Evolutionary conservation across 306 rosid genomes (phyloP), one percentile per base, ranked within the genome.

Genomic region (Alnus glutinosa): DNA sequence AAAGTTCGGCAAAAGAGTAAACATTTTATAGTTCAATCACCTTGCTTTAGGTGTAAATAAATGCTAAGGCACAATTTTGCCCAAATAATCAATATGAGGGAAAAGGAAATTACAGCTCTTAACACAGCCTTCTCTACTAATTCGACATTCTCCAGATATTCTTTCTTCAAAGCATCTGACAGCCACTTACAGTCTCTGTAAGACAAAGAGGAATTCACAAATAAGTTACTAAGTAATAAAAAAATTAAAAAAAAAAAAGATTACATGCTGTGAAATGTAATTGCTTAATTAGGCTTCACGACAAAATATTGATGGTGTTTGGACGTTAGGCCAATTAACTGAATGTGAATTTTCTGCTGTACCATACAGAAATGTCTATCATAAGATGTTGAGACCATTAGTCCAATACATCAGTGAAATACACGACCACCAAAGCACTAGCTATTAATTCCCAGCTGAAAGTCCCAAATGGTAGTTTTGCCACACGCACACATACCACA

Each of bases 171-270:
- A 37, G 76, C 84, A 64, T 75, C 83, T 1, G 81, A 55, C 67
- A 82, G 79, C 88, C 88, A 85, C 61, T 82, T 82, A 75, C 88
- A 82, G 49, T 85, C 84, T 67, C 88, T 85, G 77, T 19, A 78
- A 66, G 77, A 58, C 30, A 68, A 57, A 62, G 10, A 70, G 64
- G 58, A 48, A 32, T 32, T 36, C 46, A 19, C 44, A 39, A 73
- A 50, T 12, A 23, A 18, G 32, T 74, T 44, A 75, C 73, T 67
- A 28, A 73, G 28, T 18, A 6, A 55, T 49, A 73, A 51, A 23
- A 23, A 23, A 23, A 23, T 23, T 1, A 15, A 48, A 10, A 44
- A 74, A 5, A 5, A 7, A 74, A 4, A 32, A 57, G 9, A 3
- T 47, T 18, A 55, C 61, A 67, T 39, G 15, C 44, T 2, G 30